Conservation (phyloP, 2,329 filamentous ascomycete genomes). For the Botryotinia convoluta region DNA sequence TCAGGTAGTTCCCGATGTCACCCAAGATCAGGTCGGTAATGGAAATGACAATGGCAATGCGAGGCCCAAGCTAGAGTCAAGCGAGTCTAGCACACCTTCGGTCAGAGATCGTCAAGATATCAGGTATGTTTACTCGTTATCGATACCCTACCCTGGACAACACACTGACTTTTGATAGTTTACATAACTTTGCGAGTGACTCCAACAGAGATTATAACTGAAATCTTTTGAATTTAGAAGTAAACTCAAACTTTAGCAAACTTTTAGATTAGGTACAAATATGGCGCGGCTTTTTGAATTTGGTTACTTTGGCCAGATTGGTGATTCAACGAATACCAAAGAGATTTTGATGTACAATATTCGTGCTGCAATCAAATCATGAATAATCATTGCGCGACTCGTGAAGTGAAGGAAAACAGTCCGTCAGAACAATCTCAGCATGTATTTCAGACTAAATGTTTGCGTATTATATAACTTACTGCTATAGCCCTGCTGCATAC, state of each 20-base stretch:
- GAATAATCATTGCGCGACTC: background rate
- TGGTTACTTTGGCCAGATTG: background rate
- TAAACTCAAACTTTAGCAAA: background rate
- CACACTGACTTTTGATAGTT: constrained; percentile 8
- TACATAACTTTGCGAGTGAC: constrained; percentile 30
- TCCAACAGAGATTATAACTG: constrained; percentile 33
- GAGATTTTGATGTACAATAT: background rate
- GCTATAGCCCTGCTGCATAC: no score
- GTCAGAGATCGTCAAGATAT: constrained; percentile 40
- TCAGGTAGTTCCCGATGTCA: constrained; percentile 50
- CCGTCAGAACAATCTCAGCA: background rate
- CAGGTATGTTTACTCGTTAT: constrained; percentile 29
- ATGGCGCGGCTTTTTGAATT: background rate
- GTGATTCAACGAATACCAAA: background rate
- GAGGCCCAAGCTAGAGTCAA: constrained; percentile 34
- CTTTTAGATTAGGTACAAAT: background rate
- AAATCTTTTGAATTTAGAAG: background rate
- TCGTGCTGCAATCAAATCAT: background rate
- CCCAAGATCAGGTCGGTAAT: constrained; percentile 23
- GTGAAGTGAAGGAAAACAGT: background rate
- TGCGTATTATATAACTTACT: background rate
- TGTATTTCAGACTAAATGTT: background rate
- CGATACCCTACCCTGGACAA: background rate
- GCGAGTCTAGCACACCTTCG: constrained; percentile 32
- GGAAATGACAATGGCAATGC: constrained; percentile 29